These are phyloP conservation scores for Neonectria punicea DNA, from an alignment of 2,329 filamentous ascomycete genomes.

Conservation along the genomic window DNA sequence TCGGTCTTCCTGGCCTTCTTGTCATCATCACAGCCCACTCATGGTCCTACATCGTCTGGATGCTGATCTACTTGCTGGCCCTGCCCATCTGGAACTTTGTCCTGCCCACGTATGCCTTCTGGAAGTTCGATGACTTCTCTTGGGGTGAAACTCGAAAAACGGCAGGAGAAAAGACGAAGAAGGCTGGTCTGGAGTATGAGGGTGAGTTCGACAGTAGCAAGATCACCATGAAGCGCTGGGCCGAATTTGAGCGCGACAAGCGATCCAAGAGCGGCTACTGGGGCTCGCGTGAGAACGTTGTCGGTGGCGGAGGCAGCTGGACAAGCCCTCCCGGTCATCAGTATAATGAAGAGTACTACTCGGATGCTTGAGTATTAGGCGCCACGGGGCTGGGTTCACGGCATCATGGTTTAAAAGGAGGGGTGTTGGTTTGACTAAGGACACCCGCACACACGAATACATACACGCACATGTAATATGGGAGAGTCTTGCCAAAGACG, in stretches of 20 bases:
- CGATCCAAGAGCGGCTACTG: slow-evolving; percentile 62
- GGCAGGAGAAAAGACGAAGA: slow-evolving; percentile 87
- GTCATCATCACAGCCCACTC: slow-evolving; percentile 95
- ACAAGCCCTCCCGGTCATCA: slow-evolving; percentile 55
- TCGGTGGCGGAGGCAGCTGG: slow-evolving; percentile 56
- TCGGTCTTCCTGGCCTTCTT: slow-evolving; percentile 91
- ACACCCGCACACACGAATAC: slow-evolving; percentile 29
- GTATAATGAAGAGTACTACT: slow-evolving; percentile 67
- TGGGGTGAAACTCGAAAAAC: slow-evolving; percentile 99
- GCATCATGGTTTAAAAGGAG: slow-evolving; percentile 33
- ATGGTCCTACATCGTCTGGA: slow-evolving; percentile 93
- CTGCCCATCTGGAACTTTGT: slow-evolving; percentile 98
- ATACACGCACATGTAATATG: slow-evolving; percentile 40
- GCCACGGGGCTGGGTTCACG: slow-evolving; percentile 29
- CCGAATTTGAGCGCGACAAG: slow-evolving; percentile 85
- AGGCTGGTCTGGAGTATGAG: slow-evolving; percentile 86
- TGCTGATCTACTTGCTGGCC: slow-evolving; percentile 93
- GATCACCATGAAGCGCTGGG: slow-evolving; percentile 99
- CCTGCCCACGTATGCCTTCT: slow-evolving; percentile 92
- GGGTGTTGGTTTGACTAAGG: slow-evolving; percentile 37
- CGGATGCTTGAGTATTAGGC: slow-evolving; percentile 54
- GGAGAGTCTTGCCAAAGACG: slow-evolving; percentile 32
- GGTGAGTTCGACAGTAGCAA: slow-evolving; percentile 98
- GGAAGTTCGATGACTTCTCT: slow-evolving; percentile 99
- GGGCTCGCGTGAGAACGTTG: slow-evolving; percentile 63